Percentiles rank a stretch among this genome's conserved stretches.
These are phyloP conservation scores for Hypoxylon intermedium DNA, from an alignment of 495 filamentous ascomycete species.

Conservation along the genomic window DNA sequence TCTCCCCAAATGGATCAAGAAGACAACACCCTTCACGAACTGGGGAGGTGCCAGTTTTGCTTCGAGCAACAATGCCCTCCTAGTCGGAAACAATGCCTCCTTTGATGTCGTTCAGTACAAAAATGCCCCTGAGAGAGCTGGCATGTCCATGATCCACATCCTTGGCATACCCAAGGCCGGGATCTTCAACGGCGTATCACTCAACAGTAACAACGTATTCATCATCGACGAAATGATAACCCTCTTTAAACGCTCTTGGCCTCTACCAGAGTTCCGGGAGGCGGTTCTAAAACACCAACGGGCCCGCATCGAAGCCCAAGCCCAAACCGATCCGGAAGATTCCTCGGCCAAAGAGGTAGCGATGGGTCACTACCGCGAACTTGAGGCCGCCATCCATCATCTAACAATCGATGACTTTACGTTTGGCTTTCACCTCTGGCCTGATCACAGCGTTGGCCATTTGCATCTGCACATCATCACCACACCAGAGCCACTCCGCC, in stretches of 20 bases:
- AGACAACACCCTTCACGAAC: slow-evolving; percentile 17
- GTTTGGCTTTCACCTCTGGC: slow-evolving; percentile 43
- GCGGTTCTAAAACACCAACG: slow-evolving; percentile 6
- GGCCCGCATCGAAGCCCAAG: background rate
- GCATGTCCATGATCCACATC: slow-evolving; percentile 42
- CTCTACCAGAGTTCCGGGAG: background rate
- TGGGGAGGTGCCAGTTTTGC: slow-evolving; percentile 19
- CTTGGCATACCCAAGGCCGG: slow-evolving; percentile 41
- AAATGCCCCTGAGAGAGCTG: slow-evolving; percentile 28
- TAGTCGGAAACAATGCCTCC: slow-evolving; percentile 42
- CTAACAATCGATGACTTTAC: slow-evolving; percentile 38
- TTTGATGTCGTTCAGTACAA: slow-evolving; percentile 43
- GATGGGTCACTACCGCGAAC: background rate
- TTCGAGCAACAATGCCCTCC: slow-evolving; percentile 26
- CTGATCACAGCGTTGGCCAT: slow-evolving; percentile 41
- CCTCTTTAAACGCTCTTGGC: slow-evolving; percentile 30
- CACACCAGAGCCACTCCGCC: slow-evolving; percentile 14
- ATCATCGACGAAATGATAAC: slow-evolving; percentile 40
- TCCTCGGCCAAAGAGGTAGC: background rate
- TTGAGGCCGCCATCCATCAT: background rate
- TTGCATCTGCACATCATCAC: slow-evolving; percentile 47
- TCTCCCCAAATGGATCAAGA: slow-evolving; percentile 20
- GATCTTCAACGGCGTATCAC: slow-evolving; percentile 46
- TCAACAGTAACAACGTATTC: slow-evolving; percentile 13
- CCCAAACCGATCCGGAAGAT: background rate